Base-by-base conservation (phyloP, 495 filamentous ascomycete genomes). In the Aspergillus baeticus region DNA sequence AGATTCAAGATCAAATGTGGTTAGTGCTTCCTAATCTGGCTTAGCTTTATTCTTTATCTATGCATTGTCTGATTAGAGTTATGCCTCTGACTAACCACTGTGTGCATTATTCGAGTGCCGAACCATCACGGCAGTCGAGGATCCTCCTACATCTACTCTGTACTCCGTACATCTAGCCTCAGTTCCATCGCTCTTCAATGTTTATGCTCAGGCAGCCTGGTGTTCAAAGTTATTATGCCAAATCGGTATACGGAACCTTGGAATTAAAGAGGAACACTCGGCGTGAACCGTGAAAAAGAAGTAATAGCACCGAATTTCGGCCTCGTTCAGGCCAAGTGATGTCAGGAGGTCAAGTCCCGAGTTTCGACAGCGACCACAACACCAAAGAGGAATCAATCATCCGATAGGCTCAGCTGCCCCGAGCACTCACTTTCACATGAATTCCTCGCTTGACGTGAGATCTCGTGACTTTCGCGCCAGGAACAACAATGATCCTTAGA, bases 401-500 rank as follows among this genome's bases (percentile, higher is more conserved):
- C 26, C 6, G 18, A 10, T 36, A 26, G 22, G 35, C 29, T 42
- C 36, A 37, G 53, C 43, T 20, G 23, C 22, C 15, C n/a, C 10
- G 11, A 17, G 6, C 4, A 7, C n/a, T 51, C 42, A 51, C 55
- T 45, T 62, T 65, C 63, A 65, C 63, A 62, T 65, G 63, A 62
- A 62, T 55, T n/a, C 37, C 57, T 37, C n/a, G 14, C 36, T 41
- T 8, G 47, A 39, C 44, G 23, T 26, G 47, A 18, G 54, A 65
- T 65, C 68, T 63, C 68, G 71, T 71, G 70, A 72, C 69, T 58
- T 5, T 15, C 8, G 18, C 14, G 11, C 21, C 62, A 29, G 71
- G 71, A 73, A 63, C 58, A 76, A 71, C 55, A 22, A 71, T 73
- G 52, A 61, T 67, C 57, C 74, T 67, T 31, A 35, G 21, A 63